These are phyloP conservation scores for Bruguiera sexangula DNA, from an alignment of 345 rosid genomes.

Conservation along the genomic window DNA sequence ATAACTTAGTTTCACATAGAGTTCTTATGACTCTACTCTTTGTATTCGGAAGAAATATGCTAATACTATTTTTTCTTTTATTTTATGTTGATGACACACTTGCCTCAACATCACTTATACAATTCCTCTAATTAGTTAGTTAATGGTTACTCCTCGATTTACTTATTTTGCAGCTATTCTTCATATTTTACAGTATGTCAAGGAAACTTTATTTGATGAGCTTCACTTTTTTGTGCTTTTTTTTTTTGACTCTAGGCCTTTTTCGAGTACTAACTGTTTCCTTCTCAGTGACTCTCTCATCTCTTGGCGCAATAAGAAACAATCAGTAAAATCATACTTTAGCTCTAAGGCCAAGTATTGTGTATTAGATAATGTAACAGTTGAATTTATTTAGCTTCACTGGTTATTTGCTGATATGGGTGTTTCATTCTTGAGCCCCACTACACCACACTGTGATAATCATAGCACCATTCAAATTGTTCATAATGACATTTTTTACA, in stretches of 20 bases:
- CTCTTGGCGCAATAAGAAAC: neutral
- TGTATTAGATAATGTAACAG: neutral
- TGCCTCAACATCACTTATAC: neutral
- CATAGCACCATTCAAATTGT: neutral
- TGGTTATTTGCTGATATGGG: neutral
- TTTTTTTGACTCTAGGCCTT: neutral
- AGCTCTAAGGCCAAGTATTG: neutral
- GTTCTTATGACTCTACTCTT: neutral
- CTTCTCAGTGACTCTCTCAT: neutral
- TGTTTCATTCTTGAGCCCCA: neutral
- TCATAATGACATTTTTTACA: neutral
- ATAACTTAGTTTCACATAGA: neutral
- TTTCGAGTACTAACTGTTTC: neutral
- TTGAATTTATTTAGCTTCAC: neutral
- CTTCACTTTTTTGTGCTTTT: neutral
- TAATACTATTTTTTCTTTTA: neutral
- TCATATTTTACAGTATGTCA: neutral
- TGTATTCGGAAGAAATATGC: neutral
- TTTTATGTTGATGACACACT: conserved; percentile 1
- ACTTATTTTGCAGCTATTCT: neutral
- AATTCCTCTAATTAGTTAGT: neutral
- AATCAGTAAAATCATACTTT: neutral
- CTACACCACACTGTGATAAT: neutral
- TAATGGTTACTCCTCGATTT: neutral
- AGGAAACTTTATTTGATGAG: neutral